Conservation (phyloP, 31 red algal genomes). For the Asparagopsis taxiformis region DNA sequence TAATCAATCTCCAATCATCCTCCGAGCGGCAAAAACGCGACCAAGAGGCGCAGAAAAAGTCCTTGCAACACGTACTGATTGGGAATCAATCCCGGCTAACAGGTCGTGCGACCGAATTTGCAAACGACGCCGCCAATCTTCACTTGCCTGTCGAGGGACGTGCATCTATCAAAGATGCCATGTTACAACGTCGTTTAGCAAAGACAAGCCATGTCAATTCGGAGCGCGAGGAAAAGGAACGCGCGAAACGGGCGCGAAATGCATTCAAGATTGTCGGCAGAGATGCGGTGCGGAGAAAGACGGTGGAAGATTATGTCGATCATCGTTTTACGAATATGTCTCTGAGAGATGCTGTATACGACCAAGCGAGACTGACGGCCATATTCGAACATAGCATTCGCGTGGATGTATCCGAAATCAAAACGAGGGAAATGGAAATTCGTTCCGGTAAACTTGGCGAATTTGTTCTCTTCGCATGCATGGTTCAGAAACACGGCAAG, state of each 20-base stretch:
- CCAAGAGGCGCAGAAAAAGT: no score
- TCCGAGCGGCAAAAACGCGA: no score
- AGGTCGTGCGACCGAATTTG: no score
- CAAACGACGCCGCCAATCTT: no score
- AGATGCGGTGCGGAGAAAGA: neutral
- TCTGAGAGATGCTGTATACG: neutral
- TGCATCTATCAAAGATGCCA: neutral
- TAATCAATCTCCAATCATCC: no score
- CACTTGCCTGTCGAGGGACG: no score
- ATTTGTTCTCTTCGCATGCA: slow-evolving; percentile 16
- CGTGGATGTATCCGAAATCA: slow-evolving; percentile 35
- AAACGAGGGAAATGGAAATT: neutral
- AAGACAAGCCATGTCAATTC: neutral
- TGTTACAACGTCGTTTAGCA: slow-evolving; percentile 3
- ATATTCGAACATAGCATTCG: slow-evolving; percentile 34
- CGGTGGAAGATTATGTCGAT: neutral
- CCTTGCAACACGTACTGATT: no score
- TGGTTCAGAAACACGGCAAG: slow-evolving; percentile 44
- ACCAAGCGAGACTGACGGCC: slow-evolving; percentile 8
- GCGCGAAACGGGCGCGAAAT: neutral
- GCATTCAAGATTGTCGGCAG: neutral
- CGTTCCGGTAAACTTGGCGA: slow-evolving; percentile 11
- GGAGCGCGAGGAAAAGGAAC: neutral
- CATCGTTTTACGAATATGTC: slow-evolving; percentile 3
- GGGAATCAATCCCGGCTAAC: no score